Percentiles rank a stretch among this genome's conserved stretches.
Evolutionary conservation across 1,284 basidiomycete genomes (phyloP).

Genomic region (Pholiota adiposa): DNA sequence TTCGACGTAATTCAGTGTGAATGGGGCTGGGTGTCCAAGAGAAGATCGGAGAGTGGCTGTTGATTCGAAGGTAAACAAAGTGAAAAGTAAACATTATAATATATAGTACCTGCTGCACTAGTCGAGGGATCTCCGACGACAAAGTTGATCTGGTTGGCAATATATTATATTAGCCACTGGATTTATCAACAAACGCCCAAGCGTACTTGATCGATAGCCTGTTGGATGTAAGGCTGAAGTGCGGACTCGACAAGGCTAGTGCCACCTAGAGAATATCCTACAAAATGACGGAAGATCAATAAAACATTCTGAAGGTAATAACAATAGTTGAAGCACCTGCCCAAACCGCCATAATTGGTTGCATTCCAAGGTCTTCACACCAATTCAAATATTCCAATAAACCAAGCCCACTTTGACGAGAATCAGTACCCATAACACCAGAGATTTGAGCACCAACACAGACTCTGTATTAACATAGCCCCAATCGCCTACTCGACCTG

Average conservation of each 20-base stretch:
- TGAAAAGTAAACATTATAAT: neutral
- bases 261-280: slow-evolving; percentile 60
- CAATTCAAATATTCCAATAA: slow-evolving; percentile 68
- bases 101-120: slow-evolving; percentile 46
- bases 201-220: slow-evolving; percentile 56
- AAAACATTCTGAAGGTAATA: too few relatives aligned
- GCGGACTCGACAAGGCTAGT: slow-evolving; percentile 51
- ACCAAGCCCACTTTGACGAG: slow-evolving; percentile 55
- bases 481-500: slow-evolving; percentile 64
- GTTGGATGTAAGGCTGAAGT: slow-evolving; percentile 65
- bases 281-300: too few relatives aligned
- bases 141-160: slow-evolving; percentile 61
- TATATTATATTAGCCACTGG: too few relatives aligned
- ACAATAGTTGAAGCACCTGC: too few relatives aligned
- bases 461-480: slow-evolving; percentile 70
- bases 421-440: neutral
- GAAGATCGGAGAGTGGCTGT: slow-evolving; percentile 64
- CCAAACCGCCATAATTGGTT: slow-evolving; percentile 73
- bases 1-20: slow-evolving; percentile 62
- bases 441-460: slow-evolving; percentile 26
- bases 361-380: slow-evolving; percentile 65
- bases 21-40: slow-evolving; percentile 65
- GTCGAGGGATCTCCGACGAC: slow-evolving; percentile 59
- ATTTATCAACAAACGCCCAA: too few relatives aligned
- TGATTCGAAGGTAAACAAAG: neutral